Base-by-base conservation (phyloP, 2,329 filamentous ascomycete genomes). In the Cyclaneusma minus region DNA sequence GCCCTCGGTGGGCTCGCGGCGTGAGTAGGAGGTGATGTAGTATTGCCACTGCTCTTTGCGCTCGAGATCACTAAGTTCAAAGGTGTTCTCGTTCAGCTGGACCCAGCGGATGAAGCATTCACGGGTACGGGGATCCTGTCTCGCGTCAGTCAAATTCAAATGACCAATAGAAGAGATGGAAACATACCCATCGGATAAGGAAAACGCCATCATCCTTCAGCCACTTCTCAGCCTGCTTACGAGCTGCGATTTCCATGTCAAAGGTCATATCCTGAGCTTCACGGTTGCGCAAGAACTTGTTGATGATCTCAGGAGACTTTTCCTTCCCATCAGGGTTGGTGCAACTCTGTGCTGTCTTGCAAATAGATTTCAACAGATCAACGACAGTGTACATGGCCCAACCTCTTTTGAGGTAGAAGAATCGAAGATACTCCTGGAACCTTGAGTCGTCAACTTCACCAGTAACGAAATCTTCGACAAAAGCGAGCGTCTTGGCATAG, bases 321-420 rank as follows among this genome's bases (percentile, higher is more conserved):
- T 98, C 89, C 55, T 93, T 93, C 24, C 70, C 65, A 41, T 98
- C 89, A 3, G 70, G 70, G 42, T 74, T 84, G 44, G 85, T 80
- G 48, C 92, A 84, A n/a, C 68, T 68, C 11, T 84, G 64, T 13
- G 79, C 83, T 31, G 85, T 76, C 31, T 84, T 78, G 31, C 78
- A 77, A 20, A 94, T 68, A 1, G 77, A 77, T 45, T 73, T 74
- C 28, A 95, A 68, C 16, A 94, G 70, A 47, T 92, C 85, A 45
- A 91, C 82, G 36, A 95, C 74, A 4, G 82, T 85, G 56, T 95
- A 98, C 20, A 95, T 56, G 43, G 84, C 83, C 78, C 87, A 98
- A 5, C 89, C 89, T 37, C 73, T 79, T 45, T 78, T 75, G 31
- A 95, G 64, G 48, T 94, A 98, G 55, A 83, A 94, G 37, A 85